phyloP scores from a whole-genome alignment of 257 asterid genomes.

The Capsicum pubescens region DNA sequence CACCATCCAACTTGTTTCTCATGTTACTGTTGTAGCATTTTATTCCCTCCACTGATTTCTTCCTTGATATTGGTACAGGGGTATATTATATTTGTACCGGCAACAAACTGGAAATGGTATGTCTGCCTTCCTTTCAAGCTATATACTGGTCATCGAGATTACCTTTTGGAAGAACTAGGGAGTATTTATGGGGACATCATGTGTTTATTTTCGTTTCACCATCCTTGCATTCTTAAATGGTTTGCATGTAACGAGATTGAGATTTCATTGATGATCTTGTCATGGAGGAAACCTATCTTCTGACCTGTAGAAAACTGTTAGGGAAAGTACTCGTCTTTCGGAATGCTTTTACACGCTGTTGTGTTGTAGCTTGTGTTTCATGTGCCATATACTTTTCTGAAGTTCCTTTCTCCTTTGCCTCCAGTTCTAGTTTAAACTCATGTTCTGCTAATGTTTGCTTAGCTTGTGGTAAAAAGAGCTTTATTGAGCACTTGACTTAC shows the following conservation, averaged over 20 bases:
- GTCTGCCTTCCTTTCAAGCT: slow-evolving; percentile 29
- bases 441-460: neutral
- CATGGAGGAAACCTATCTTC: neutral
- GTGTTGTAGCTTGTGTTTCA: neutral
- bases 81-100: slow-evolving; percentile 69
- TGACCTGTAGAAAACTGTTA: neutral
- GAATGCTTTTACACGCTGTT: neutral
- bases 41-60: slow-evolving; percentile 35
- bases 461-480: neutral
- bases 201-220: slow-evolving; percentile 6
- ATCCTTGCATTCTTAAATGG: neutral
- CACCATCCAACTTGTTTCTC: slow-evolving; percentile 20
- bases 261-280: slow-evolving; percentile 4
- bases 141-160: neutral
- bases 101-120: slow-evolving; percentile 83
- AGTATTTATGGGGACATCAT: neutral
- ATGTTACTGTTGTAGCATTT: slow-evolving; percentile 12
- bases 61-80: slow-evolving; percentile 59
- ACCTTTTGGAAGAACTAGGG: neutral
- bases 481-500: neutral
- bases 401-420: slow-evolving; percentile 1
- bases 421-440: neutral
- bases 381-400: neutral
- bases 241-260: neutral
- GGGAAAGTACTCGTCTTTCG: neutral